phyloP scores from a whole-genome alignment of 768 basidiomycete genomes.

The Suillus plorans region DNA sequence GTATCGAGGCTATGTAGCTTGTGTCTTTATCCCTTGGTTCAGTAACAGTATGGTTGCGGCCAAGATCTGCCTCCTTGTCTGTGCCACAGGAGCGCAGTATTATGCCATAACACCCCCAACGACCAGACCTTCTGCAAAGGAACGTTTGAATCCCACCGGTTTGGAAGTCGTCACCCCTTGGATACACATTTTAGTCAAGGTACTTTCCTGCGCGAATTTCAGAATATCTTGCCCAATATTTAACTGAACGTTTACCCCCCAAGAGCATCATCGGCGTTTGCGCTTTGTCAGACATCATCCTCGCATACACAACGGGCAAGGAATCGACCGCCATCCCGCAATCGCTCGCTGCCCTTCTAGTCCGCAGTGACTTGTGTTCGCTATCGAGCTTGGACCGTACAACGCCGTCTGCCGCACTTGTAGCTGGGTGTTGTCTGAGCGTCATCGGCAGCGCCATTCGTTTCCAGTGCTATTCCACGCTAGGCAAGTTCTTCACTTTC shows the following conservation, averaged over 20 bases:
- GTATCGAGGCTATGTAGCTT: too few relatives aligned
- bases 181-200: not conserved
- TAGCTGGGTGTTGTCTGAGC: slow-evolving; percentile 23
- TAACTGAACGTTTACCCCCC: not conserved
- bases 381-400: not conserved
- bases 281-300: not conserved
- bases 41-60: not conserved
- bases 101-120: slow-evolving; percentile 6
- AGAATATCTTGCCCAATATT: not conserved
- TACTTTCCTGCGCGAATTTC: not conserved
- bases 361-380: slow-evolving; percentile 2
- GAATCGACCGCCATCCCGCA: not conserved
- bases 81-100: not conserved
- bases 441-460: slow-evolving; percentile 29
- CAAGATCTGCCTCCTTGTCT: slow-evolving; percentile 4
- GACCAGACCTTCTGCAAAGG: slow-evolving; percentile 1
- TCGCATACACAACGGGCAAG: not conserved
- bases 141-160: not conserved
- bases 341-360: not conserved
- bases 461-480: slow-evolving; percentile 32
- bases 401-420: not conserved
- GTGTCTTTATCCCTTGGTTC: not conserved
- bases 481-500: slow-evolving; percentile 41
- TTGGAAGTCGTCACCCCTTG: not conserved
- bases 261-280: not conserved